Evolutionary conservation across 768 basidiomycete species (phyloP).

Genomic region (Russula brevipes): DNA sequence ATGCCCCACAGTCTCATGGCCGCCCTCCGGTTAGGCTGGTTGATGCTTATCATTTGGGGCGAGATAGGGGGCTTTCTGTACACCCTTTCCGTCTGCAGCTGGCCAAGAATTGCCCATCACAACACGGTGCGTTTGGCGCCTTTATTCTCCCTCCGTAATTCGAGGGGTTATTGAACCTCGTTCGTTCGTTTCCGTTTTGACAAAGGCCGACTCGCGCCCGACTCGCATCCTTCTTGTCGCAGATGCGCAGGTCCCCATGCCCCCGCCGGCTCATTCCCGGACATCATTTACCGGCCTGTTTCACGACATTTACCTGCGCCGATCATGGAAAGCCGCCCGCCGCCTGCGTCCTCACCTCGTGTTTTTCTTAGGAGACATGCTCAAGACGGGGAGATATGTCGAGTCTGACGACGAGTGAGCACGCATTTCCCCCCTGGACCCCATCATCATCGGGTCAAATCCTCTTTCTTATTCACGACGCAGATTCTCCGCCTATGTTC

Average conservation of each 20-base stretch:
- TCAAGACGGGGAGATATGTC: constrained; percentile 70
- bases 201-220: constrained; percentile 19
- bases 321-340: constrained; percentile 70
- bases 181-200: background rate
- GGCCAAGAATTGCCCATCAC: constrained; percentile 41
- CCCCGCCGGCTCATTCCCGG: constrained; percentile 62
- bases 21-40: constrained; percentile 52
- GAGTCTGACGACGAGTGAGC: constrained; percentile 71
- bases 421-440: constrained; percentile 7
- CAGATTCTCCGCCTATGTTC: constrained; percentile 72
- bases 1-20: constrained; percentile 11
- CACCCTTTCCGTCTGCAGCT: constrained; percentile 46
- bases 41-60: constrained; percentile 60
- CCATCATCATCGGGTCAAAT: background rate
- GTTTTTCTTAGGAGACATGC: constrained; percentile 87
- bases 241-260: constrained; percentile 71
- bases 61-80: constrained; percentile 57
- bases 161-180: background rate
- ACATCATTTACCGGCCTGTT: constrained; percentile 54
- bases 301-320: constrained; percentile 76
- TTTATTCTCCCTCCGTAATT: background rate
- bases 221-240: constrained; percentile 72
- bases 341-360: constrained; percentile 61
- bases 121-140: background rate
- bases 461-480: too few species aligned